Evolutionary conservation across 805 yeast genomes (phyloP), one percentile per base, ranked within the genome.

Genomic region (Pichia deserticola): DNA sequence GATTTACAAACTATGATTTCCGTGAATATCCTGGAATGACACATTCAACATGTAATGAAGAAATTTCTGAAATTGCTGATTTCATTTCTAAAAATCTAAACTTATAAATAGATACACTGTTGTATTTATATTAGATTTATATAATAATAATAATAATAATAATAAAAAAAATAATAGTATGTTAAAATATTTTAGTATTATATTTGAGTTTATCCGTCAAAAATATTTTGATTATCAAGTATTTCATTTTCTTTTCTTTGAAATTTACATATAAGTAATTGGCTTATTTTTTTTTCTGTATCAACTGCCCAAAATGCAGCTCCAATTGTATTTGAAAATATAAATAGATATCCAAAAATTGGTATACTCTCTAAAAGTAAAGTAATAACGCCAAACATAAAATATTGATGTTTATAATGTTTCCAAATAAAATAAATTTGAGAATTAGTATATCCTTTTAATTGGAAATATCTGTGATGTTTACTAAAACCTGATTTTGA

Each of bases 1-100:
- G 84, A 0, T 68, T 74, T 56, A 64, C 63, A 11, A 61, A 73
- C 25, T 75, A 74, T 53, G 60, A 67, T 32, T 86, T 78, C 62
- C 71, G 79, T 42, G 65, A 68, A 11, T 92, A 87, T 61, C 59
- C 63, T 5, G 86, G 86, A 0, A 68, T 88, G 64, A 81, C 72
- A 0, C 98, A 90, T 65, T 74, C 84, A 35, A 77, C 88, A 1
- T 70, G 71, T 48, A 81, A 82, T 27, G 78, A 81, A 48, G 97
- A 89, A 62, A 62, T 92, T 53, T 60, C 51, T 1, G 85, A 83
- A 39, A 69, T 82, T 8, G 59, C 72, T 35, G 57, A 63, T 3
- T 81, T 82, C 58, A 51, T 84, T 34, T 13, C 60, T 57, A 45
- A 47, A 44, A 44, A 42, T 44, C 35, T 45, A 25, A 8, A 29